phyloP scores from a whole-genome alignment of 1,139 yeast species.

The Saccharomyces hybrid region DNA sequence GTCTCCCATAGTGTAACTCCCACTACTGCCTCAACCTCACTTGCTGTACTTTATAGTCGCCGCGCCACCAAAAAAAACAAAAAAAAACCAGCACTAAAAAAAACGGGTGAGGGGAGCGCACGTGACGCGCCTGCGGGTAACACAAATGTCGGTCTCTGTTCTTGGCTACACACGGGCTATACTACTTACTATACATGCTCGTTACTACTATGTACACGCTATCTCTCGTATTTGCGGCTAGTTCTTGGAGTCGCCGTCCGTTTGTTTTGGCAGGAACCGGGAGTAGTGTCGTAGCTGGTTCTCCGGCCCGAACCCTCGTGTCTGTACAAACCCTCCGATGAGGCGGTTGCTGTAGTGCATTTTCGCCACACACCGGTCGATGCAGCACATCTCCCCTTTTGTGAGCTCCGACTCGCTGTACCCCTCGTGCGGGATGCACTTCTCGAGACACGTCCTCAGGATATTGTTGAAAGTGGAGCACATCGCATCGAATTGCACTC shows the following conservation, averaged over 20 bases:
- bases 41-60: background rate
- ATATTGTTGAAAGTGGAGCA: slow-evolving; percentile 56
- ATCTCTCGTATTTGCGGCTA: background rate
- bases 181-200: background rate
- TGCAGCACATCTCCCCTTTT: slow-evolving; percentile 69
- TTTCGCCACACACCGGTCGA: slow-evolving; percentile 72
- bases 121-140: background rate
- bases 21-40: background rate
- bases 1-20: background rate
- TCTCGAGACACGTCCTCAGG: slow-evolving; percentile 49
- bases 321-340: slow-evolving; percentile 48
- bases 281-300: slow-evolving; percentile 25
- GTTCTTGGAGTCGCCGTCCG: background rate
- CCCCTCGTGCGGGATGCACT: slow-evolving; percentile 61
- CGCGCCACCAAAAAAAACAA: background rate
- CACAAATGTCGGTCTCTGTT: background rate
- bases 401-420: slow-evolving; percentile 75
- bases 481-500: slow-evolving; percentile 68
- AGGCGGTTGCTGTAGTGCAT: slow-evolving; percentile 56
- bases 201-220: background rate
- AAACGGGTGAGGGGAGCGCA: background rate
- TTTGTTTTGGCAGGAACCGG: slow-evolving; percentile 6
- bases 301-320: slow-evolving; percentile 26
- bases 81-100: background rate
- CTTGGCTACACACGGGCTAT: background rate